Base-by-base conservation (phyloP, 306 rosid genomes). In the Trifolium dubium region DNA sequence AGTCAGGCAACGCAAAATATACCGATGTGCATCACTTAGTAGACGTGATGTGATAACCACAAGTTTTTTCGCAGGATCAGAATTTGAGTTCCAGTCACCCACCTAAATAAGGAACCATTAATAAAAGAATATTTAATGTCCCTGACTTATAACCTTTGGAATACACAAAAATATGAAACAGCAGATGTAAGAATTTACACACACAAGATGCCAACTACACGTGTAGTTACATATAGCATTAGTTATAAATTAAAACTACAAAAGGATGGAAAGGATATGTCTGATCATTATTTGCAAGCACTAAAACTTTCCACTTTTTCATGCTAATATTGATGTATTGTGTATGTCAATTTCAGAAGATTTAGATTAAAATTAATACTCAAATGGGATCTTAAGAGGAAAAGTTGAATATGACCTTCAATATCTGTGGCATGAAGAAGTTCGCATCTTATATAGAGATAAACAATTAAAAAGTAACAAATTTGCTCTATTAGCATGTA, bases 1-100 rank as follows among this genome's bases (percentile, higher is more conserved):
- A 75, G 86, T 81, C 75, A 93, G 86, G 80, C 98, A 93, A 54
- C 97, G 96, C 74, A 91, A 83, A 82, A 93, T 87, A 72, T 89
- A 93, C 73, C 98, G 97, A 84, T 91, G 98, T 63, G 96, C 91
- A 3, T 64, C 69, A 64, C 69, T 64, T 64, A 64, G 69, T 40
- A 64, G 51, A 43, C 69, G 69, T 13, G 97, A 89, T 69, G 96
- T 85, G 82, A 91, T 53, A 54, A 91, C 86, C 71, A 86, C 92
- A 32, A 90, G 67, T 80, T 93, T 91, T 65, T 69, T 78, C 5
- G 78, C 88, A 59, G 89, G 82, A 76, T 82, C 79, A 71, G 83
- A 79, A 64, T 56, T 46, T 8, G 83, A 84, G 86, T 84, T 88
- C 89, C 90, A 89, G 85, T 85, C 97, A 80, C 79, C 89, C 77